Percentiles rank a stretch among this genome's conserved stretches.
Evolutionary conservation across 352 stramenopile genomes (phyloP).

Genomic region (Globisporangium carolinianum): DNA sequence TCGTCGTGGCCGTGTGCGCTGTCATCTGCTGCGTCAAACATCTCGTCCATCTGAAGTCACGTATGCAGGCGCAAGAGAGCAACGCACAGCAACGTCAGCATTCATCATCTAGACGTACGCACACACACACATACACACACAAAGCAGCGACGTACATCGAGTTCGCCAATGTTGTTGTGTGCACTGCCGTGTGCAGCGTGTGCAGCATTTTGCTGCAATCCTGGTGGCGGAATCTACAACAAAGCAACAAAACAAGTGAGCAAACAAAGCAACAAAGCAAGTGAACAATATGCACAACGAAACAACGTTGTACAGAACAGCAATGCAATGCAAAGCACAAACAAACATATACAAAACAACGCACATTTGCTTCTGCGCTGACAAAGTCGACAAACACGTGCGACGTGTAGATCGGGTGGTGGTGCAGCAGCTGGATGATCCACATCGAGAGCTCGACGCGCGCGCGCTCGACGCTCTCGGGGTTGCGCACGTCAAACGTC

Average conservation of each 20-base stretch:
- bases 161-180: slow-evolving; percentile 65
- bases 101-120: too few species aligned
- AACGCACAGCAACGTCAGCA: not conserved
- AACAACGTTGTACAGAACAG: too few species aligned
- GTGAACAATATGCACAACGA: not conserved
- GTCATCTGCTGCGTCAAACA: slow-evolving; percentile 68
- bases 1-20: slow-evolving; percentile 56
- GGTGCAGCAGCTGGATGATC: slow-evolving; percentile 74
- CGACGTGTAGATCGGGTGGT: slow-evolving; percentile 75
- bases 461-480: slow-evolving; percentile 64
- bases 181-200: slow-evolving; percentile 10
- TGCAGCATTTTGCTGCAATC: slow-evolving; percentile 32
- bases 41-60: slow-evolving; percentile 26
- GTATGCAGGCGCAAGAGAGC: not conserved
- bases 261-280: not conserved
- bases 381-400: slow-evolving; percentile 82
- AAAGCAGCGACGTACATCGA: slow-evolving; percentile 36
- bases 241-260: not conserved
- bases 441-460: slow-evolving; percentile 72
- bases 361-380: slow-evolving; percentile 67
- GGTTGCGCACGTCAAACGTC: slow-evolving; percentile 53
- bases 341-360: slow-evolving; percentile 1
- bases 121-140: not conserved
- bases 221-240: slow-evolving; percentile 31
- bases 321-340: not conserved